Evolutionary conservation across 2,329 filamentous ascomycete species (phyloP).

Genomic region (Xylariaceae sp.): DNA sequence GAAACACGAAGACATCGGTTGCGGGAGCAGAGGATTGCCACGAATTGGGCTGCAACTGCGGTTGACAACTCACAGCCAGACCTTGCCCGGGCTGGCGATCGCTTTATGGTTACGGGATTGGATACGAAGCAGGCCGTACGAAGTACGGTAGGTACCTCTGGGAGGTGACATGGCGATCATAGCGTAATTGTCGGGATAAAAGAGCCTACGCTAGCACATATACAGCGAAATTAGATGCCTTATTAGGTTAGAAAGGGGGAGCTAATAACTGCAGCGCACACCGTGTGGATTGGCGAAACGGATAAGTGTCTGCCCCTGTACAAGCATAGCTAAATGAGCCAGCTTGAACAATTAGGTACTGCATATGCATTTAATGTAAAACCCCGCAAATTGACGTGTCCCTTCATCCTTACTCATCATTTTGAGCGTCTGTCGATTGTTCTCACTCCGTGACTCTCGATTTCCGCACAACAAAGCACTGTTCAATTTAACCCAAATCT

Average conservation of each 20-base stretch:
- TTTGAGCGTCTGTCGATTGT: no score
- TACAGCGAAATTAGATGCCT: not conserved
- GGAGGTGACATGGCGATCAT: not conserved
- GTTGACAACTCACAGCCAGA: constrained; percentile 7
- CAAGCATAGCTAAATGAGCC: no score
- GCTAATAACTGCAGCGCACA: no score
- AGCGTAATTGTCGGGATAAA: not conserved
- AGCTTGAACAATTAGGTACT: no score
- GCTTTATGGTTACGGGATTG: not conserved
- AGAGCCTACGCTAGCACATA: not conserved
- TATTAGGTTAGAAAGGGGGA: not conserved
- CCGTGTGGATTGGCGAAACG: no score
- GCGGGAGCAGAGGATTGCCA: constrained; percentile 1
- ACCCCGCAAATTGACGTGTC: no score
- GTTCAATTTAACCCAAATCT: not conserved
- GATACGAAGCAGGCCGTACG: no score
- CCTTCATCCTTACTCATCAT: no score
- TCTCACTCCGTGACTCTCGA: no score
- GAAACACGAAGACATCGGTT: not conserved
- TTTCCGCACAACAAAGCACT: not conserved
- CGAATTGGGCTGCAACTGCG: constrained; percentile 13
- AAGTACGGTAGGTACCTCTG: no score
- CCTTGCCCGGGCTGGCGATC: not conserved
- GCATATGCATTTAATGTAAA: no score
- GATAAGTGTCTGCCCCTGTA: no score